Percentiles rank a stretch among this genome's conserved stretches.
Evolutionary conservation across 495 filamentous ascomycete genomes (phyloP).

Genomic region (Friedmanniomyces simplex): DNA sequence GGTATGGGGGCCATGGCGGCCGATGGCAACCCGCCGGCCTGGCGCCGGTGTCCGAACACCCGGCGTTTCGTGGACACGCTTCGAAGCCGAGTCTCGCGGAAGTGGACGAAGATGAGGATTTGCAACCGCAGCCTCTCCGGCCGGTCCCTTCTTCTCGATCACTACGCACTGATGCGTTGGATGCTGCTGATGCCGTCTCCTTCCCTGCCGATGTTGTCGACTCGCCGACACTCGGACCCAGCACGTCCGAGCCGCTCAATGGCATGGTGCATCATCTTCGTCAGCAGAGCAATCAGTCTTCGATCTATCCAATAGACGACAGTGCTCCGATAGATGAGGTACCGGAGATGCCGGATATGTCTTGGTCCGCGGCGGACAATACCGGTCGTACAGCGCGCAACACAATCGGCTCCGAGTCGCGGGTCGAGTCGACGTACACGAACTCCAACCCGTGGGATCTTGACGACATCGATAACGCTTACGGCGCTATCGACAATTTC

Average conservation of each 20-base stretch:
- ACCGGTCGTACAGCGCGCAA: slow-evolving; percentile 3
- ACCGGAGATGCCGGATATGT: slow-evolving; percentile 26
- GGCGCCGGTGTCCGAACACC: slow-evolving; percentile 22
- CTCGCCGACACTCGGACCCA: slow-evolving; percentile 70
- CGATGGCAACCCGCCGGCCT: slow-evolving; percentile 17
- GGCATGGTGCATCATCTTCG: slow-evolving; percentile 83
- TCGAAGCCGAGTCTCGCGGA: slow-evolving; percentile 18
- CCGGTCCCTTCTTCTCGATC: slow-evolving; percentile 1
- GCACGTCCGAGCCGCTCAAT: slow-evolving; percentile 51
- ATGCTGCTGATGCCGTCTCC: background rate
- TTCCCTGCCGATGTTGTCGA: slow-evolving; percentile 36
- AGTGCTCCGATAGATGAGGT: background rate
- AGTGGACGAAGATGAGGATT: slow-evolving; percentile 12
- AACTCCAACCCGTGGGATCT: slow-evolving; percentile 46
- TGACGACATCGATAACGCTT: slow-evolving; percentile 40
- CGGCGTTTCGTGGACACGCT: slow-evolving; percentile 11
- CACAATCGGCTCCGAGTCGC: slow-evolving; percentile 11
- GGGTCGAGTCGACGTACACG: slow-evolving; percentile 28
- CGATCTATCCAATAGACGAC: slow-evolving; percentile 49
- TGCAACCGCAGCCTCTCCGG: slow-evolving; percentile 2
- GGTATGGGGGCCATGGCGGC: slow-evolving; percentile 1
- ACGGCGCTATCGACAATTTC: slow-evolving; percentile 29
- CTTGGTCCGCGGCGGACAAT: slow-evolving; percentile 1
- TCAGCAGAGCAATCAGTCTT: slow-evolving; percentile 68
- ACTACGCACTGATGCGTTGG: background rate